Percentiles rank a stretch among this genome's conserved stretches.
Evolutionary conservation across 192 early-diverging fungal species (phyloP).

Genomic region (Backusella mclennaniae): DNA sequence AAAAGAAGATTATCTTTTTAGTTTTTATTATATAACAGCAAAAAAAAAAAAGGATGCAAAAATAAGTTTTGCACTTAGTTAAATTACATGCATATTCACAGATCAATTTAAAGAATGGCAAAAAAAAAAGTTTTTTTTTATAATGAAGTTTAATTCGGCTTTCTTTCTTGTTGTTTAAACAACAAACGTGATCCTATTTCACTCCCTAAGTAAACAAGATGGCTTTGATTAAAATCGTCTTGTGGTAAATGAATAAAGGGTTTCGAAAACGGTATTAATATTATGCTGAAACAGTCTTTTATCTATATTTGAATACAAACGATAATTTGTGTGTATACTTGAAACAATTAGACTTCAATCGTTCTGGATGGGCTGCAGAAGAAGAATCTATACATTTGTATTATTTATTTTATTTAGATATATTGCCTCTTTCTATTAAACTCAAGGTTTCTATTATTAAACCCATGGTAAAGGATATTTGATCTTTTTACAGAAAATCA

Average conservation of each 20-base stretch:
- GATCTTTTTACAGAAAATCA: neutral
- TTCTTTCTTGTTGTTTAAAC: neutral
- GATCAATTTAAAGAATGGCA: neutral
- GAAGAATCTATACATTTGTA: neutral
- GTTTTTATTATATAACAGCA: neutral
- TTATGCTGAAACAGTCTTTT: neutral
- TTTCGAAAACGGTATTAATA: neutral
- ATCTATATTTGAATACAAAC: neutral
- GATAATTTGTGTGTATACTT: neutral
- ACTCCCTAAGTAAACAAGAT: neutral
- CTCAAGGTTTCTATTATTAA: neutral
- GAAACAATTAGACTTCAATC: slow-evolving; percentile 10
- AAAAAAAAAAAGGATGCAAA: neutral
- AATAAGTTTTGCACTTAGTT: neutral
- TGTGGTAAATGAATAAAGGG: neutral
- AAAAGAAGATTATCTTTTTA: neutral
- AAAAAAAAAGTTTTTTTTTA: neutral
- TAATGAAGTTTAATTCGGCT: slow-evolving; percentile 5
- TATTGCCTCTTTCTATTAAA: neutral
- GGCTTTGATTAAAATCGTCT: neutral
- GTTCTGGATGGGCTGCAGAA: neutral
- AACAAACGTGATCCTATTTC: neutral
- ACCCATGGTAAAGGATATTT: neutral
- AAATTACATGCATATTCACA: neutral
- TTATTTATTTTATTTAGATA: neutral